Evolutionary conservation across 148 eudicot genomes (phyloP).

Genomic region (Amaranthus hypochondriacus): DNA sequence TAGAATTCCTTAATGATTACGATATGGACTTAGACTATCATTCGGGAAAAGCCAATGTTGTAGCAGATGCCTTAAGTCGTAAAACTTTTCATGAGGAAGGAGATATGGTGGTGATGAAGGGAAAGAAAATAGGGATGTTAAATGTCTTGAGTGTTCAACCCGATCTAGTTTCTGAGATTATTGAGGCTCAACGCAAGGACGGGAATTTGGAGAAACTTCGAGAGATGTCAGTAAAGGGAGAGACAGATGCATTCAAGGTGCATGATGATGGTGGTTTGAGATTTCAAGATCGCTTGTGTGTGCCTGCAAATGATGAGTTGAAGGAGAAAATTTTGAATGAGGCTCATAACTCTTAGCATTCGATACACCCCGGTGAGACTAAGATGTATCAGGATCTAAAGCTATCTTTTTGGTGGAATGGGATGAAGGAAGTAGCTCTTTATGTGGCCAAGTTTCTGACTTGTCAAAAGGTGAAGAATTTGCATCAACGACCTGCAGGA

Average conservation of each 20-base stretch:
- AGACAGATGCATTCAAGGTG: background rate
- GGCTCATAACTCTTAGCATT: background rate
- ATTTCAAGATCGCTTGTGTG: background rate
- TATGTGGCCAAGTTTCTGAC: background rate
- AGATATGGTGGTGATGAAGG: too few species aligned
- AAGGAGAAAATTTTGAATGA: background rate
- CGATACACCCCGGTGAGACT: background rate
- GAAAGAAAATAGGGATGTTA: background rate
- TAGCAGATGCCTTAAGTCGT: conserved; percentile 13
- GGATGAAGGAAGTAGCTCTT: background rate
- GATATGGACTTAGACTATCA: too few species aligned
- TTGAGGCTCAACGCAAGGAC: background rate
- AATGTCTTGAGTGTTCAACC: background rate
- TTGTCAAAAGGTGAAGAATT: conserved; percentile 2
- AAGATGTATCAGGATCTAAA: background rate
- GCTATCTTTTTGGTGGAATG: background rate
- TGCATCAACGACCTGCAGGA: too few species aligned
- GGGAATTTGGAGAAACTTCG: background rate
- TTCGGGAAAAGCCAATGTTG: conserved; percentile 10
- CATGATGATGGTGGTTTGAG: background rate
- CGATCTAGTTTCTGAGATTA: background rate
- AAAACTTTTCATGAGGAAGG: background rate
- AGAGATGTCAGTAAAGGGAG: background rate
- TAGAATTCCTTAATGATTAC: too few species aligned
- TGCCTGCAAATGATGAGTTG: background rate